These are phyloP conservation scores for Coemansia sp. DNA, from an alignment of 192 early-diverging fungal genomes.

Conservation along the genomic window DNA sequence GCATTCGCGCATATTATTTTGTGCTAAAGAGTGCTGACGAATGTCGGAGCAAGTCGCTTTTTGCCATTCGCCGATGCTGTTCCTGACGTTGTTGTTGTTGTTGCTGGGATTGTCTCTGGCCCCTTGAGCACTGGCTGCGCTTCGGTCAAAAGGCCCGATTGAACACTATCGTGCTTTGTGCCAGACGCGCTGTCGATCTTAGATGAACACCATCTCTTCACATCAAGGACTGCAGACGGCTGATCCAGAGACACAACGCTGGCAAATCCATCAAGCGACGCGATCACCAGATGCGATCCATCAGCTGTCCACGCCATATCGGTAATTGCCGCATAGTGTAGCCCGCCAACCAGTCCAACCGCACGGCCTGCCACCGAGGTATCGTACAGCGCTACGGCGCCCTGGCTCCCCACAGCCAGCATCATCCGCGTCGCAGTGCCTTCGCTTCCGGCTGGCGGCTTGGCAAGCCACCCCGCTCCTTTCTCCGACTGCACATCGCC, in stretches of 20 bases:
- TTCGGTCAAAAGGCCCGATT: neutral
- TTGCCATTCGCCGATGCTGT: slow-evolving; percentile 7
- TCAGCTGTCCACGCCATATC: slow-evolving; percentile 86
- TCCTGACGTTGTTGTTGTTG: too few relatives aligned
- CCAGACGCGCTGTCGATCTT: neutral
- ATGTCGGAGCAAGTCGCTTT: slow-evolving; percentile 47
- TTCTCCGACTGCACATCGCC: neutral
- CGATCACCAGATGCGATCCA: slow-evolving; percentile 70
- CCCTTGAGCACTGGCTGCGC: neutral
- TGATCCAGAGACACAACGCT: slow-evolving; percentile 73
- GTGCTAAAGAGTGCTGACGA: slow-evolving; percentile 30
- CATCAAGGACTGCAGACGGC: slow-evolving; percentile 19
- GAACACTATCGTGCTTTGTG: neutral
- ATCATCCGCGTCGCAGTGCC: slow-evolving; percentile 71
- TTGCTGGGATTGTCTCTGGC: neutral
- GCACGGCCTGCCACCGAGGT: slow-evolving; percentile 67
- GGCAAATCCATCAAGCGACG: slow-evolving; percentile 87
- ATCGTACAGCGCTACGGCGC: slow-evolving; percentile 83
- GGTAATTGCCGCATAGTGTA: slow-evolving; percentile 89
- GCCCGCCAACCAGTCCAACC: slow-evolving; percentile 68
- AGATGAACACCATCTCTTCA: slow-evolving; percentile 5
- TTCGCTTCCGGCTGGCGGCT: slow-evolving; percentile 5
- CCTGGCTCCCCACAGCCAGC: slow-evolving; percentile 84
- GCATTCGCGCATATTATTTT: neutral
- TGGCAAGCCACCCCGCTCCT: slow-evolving; percentile 2